phyloP scores from a whole-genome alignment of 2,329 filamentous ascomycete genomes.

The Knufia fluminis region DNA sequence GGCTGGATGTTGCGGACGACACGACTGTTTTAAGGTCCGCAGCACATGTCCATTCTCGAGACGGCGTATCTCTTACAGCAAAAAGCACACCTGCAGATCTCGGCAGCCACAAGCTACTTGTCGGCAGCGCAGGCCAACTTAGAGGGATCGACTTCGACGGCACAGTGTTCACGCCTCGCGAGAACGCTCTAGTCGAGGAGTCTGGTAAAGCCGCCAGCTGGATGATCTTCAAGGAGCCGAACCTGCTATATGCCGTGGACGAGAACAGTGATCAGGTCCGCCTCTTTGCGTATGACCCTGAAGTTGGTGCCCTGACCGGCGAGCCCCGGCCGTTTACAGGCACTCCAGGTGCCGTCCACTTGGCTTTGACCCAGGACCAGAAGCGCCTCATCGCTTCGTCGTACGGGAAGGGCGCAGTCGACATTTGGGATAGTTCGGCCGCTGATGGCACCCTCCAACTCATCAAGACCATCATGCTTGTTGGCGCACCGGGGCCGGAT shows the following conservation, averaged over 20 bases:
- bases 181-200: not conserved
- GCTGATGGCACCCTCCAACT: slow-evolving; percentile 12
- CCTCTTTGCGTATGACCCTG: not conserved
- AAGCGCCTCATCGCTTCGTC: not conserved
- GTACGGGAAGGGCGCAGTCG: slow-evolving; percentile 2
- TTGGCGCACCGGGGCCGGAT: slow-evolving; percentile 29
- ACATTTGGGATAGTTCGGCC: slow-evolving; percentile 1
- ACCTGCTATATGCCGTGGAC: slow-evolving; percentile 7
- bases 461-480: slow-evolving; percentile 16
- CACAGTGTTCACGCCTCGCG: not conserved
- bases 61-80: too few species aligned
- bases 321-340: not conserved
- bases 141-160: slow-evolving; percentile 4
- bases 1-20: too few species aligned
- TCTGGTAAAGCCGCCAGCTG: slow-evolving; percentile 5
- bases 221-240: slow-evolving; percentile 6
- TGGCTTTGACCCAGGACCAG: slow-evolving; percentile 1
- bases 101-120: not conserved
- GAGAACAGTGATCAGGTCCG: slow-evolving; percentile 1
- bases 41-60: too few species aligned
- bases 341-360: not conserved
- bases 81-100: too few species aligned
- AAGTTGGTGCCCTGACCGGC: not conserved
- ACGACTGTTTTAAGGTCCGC: too few species aligned
- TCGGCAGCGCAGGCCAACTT: slow-evolving; percentile 2